Base-by-base conservation (phyloP, 352 stramenopile genomes). In the Stephanocyclus meneghinianus region DNA sequence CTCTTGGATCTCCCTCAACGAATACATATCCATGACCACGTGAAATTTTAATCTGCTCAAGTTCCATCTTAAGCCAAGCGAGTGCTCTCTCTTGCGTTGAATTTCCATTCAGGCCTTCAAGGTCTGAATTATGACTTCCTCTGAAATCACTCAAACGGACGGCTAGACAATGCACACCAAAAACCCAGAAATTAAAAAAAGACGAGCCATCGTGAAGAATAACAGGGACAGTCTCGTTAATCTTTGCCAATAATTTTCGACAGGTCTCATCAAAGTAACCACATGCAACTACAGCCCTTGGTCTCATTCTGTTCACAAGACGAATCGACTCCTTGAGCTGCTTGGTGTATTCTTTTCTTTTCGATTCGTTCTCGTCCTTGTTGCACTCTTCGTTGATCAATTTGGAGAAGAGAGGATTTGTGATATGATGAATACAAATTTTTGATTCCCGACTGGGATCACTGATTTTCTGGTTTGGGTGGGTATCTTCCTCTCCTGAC, bases 171-270 rank as follows among this genome's bases (percentile, higher is more conserved):
- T 93, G 85, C 18, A 91, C 75, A 26, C 92, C 91, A 65, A 87
- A 80, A 18, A 88, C 77, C 90, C 90, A 95, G 84, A 95, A 95
- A 16, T 85, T 85, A 66, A 92, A 95, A 48, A 87, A 94, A 8
- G 75, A 70, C n/a, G 64, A 71, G 1, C 90, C 87, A 74, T 94
- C 86, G 53, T 92, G 87, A 65, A 92, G 83, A 61, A 95, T 74
- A 4, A 95, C 83, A 11, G 90, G 89, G n/a, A 96, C 93, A 16
- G 88, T 94, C 61, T 95, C 92, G 47, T 83, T 90, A 30, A 95
- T 86, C 67, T 86, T 87, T 3, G 81, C 83, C 30, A 93, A 57
- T 32, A 93, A 75, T 78, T 93, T 93, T 37, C 83, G 78, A 68
- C 73, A 86, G 11, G 79, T 84, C 2, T 83, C 74, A 61, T 86